These are phyloP conservation scores for Pyrenochaeta sp. DNA, from an alignment of 2,329 filamentous ascomycete genomes.

Conservation along the genomic window DNA sequence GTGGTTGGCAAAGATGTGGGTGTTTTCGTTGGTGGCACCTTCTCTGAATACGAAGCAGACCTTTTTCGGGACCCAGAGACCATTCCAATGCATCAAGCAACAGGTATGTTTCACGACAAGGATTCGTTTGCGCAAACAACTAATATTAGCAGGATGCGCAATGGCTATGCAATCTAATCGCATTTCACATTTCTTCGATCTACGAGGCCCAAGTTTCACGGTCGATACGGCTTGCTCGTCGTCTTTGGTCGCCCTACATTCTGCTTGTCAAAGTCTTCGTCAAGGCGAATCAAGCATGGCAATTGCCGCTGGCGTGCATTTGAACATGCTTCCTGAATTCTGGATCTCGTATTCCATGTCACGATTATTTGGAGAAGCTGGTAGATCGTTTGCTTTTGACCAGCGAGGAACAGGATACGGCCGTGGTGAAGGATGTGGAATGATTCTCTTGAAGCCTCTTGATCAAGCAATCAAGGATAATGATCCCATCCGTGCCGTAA, in stretches of 20 bases:
- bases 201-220: constrained; percentile 38
- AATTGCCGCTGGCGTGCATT: constrained; percentile 25
- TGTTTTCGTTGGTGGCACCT: constrained; percentile 33
- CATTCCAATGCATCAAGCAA: constrained; percentile 37
- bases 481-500: constrained; percentile 58
- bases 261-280: constrained; percentile 37
- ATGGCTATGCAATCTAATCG: constrained; percentile 41
- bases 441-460: constrained; percentile 66
- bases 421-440: constrained; percentile 68
- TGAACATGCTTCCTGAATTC: constrained; percentile 33
- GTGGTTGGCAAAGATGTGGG: constrained; percentile 36
- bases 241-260: constrained; percentile 35
- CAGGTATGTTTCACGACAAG: constrained; percentile 16
- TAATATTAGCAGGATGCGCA: constrained; percentile 8
- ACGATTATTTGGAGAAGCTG: constrained; percentile 35
- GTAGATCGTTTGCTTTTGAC: constrained; percentile 52
- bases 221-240: constrained; percentile 45
- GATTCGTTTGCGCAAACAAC: not conserved
- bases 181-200: constrained; percentile 40
- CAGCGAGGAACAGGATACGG: constrained; percentile 67
- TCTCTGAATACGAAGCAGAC: constrained; percentile 34
- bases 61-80: constrained; percentile 32
- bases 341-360: constrained; percentile 34
- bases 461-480: constrained; percentile 65
- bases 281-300: constrained; percentile 37